Evolutionary conservation across 495 filamentous ascomycete species (phyloP).

Genomic region (Hypomontagnella monticulosa): DNA sequence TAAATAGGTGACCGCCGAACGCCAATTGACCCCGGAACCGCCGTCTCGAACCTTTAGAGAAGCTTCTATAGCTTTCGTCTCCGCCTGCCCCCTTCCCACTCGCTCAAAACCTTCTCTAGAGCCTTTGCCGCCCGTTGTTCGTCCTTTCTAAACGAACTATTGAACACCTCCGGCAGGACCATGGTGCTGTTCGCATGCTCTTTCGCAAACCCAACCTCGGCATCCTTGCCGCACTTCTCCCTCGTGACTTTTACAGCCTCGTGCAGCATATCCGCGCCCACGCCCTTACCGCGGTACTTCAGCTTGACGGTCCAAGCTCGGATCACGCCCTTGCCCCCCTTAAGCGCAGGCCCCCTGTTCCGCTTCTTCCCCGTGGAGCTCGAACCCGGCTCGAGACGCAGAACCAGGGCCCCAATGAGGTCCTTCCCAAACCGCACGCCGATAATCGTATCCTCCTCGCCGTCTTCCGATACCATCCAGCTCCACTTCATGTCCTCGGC

Average conservation of each 20-base stretch:
- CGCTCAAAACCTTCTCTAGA: conserved; percentile 59
- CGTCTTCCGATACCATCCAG: conserved; percentile 48
- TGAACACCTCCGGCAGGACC: conserved; percentile 69
- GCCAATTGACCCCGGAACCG: conserved; percentile 24
- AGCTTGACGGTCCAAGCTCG: conserved; percentile 79
- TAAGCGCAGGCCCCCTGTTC: conserved; percentile 39
- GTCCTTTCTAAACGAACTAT: conserved; percentile 63
- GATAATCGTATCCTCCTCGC: conserved; percentile 53
- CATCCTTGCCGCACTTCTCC: conserved; percentile 64
- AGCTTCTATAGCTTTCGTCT: conserved; percentile 42
- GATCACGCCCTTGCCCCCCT: conserved; percentile 65
- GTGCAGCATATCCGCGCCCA: conserved; percentile 74
- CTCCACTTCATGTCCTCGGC: conserved; percentile 52
- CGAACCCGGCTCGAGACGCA: conserved; percentile 53
- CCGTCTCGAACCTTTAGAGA: background rate
- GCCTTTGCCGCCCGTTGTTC: conserved; percentile 64
- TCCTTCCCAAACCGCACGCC: conserved; percentile 53
- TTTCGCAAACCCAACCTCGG: conserved; percentile 69
- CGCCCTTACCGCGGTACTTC: conserved; percentile 70
- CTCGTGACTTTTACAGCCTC: conserved; percentile 68
- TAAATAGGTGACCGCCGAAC: conserved; percentile 29
- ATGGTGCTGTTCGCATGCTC: conserved; percentile 73
- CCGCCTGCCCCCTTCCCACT: conserved; percentile 52
- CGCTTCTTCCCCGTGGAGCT: conserved; percentile 36
- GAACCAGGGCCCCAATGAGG: conserved; percentile 54